These are phyloP conservation scores for Thalassiosira sp. DNA, from an alignment of 352 stramenopile species.

Conservation along the genomic window DNA sequence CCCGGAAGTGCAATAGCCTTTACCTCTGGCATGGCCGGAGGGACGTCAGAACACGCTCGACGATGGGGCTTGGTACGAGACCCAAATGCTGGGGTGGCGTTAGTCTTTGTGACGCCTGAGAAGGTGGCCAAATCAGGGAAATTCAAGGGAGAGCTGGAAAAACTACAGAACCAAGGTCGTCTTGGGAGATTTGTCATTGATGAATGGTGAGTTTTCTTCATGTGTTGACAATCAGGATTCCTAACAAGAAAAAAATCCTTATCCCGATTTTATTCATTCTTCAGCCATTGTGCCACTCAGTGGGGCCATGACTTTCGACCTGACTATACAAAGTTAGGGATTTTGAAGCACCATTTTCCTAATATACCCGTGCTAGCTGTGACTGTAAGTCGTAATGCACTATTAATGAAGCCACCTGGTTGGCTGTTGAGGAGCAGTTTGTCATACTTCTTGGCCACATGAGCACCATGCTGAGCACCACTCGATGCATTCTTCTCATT, in stretches of 20 bases:
- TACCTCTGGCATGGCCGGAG: conserved; percentile 54
- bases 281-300: conserved; percentile 42
- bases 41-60: conserved; percentile 55
- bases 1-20: conserved; percentile 61
- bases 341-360: conserved; percentile 89
- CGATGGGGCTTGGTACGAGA: conserved; percentile 71
- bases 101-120: conserved; percentile 91
- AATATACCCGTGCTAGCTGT: conserved; percentile 89
- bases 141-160: conserved; percentile 90
- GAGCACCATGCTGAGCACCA: conserved; percentile 2
- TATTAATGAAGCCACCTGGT: neutral
- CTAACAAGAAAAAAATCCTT: no score
- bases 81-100: conserved; percentile 73
- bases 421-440: no score
- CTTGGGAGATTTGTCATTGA: conserved; percentile 93
- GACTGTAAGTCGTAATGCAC: conserved; percentile 86
- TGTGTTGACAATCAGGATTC: no score
- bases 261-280: no score
- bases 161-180: conserved; percentile 82
- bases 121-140: conserved; percentile 89
- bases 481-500: neutral
- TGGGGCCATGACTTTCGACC: conserved; percentile 74
- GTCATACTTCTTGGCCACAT: no score
- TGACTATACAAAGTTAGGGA: conserved; percentile 92
- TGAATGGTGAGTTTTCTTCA: conserved; percentile 62